phyloP scores from a whole-genome alignment of 345 rosid species.

The Combretum micranthum region DNA sequence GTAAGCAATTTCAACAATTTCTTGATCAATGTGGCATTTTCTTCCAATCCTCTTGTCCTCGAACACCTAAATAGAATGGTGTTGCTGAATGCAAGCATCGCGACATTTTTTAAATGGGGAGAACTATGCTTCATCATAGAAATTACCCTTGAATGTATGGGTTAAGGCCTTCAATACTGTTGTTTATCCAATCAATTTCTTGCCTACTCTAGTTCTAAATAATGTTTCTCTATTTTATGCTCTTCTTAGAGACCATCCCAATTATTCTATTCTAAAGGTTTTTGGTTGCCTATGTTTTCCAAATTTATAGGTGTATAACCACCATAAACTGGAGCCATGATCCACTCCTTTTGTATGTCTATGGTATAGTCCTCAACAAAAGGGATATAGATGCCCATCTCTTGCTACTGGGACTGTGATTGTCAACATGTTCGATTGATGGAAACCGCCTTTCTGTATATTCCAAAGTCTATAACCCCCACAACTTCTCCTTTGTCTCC shows the following conservation, averaged over 20 bases:
- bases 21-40: background rate
- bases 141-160: background rate
- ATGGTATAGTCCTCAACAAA: background rate
- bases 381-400: too few relatives aligned
- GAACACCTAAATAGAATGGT: constrained; percentile 4
- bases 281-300: constrained; percentile 6
- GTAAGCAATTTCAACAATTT: background rate
- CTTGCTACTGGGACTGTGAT: background rate
- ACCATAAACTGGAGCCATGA: background rate
- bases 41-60: background rate
- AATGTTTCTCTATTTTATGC: background rate
- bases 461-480: too few relatives aligned
- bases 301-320: background rate
- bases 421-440: background rate
- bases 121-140: too few relatives aligned
- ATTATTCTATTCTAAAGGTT: background rate
- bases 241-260: background rate
- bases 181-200: background rate
- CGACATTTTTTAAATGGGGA: background rate
- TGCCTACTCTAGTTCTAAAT: background rate
- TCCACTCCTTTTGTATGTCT: background rate
- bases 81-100: constrained; percentile 1
- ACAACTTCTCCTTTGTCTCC: too few relatives aligned
- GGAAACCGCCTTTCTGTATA: background rate
- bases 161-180: background rate